Percentiles rank a stretch among this genome's conserved stretches.
phyloP scores from a whole-genome alignment of 148 eudicot species.

The Pharnaceum exiguum region DNA sequence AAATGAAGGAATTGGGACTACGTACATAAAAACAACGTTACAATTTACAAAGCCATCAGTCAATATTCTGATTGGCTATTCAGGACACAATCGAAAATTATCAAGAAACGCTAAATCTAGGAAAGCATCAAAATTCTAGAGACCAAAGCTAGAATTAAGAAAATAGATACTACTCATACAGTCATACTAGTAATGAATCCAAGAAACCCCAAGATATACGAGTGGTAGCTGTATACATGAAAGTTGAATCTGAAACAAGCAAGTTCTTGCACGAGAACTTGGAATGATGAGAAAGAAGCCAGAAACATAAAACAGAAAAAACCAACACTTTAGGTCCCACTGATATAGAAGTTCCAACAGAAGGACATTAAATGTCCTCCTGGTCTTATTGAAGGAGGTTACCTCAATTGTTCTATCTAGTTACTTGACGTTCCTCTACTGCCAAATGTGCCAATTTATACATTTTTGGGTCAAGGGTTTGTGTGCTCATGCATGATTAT shows the following conservation, averaged over 20 bases:
- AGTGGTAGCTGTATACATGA: not conserved
- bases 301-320: slow-evolving; percentile 24
- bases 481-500: not conserved
- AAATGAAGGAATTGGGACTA: no score
- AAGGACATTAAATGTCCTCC: slow-evolving; percentile 13
- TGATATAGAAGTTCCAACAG: slow-evolving; percentile 13
- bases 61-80: not conserved
- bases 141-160: not conserved
- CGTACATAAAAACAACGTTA: no score
- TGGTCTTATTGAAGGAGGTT: slow-evolving; percentile 11
- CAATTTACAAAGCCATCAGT: no score
- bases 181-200: no score
- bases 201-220: not conserved
- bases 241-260: slow-evolving; percentile 8
- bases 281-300: slow-evolving; percentile 13
- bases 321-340: slow-evolving; percentile 24
- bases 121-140: not conserved
- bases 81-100: not conserved
- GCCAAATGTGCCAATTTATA: no score
- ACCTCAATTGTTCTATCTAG: not conserved
- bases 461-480: not conserved
- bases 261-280: slow-evolving; percentile 7
- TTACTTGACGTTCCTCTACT: slow-evolving; percentile 3
- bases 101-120: not conserved
- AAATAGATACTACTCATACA: not conserved